Base-by-base conservation (phyloP, 345 rosid genomes). In the Acer yangbiense region DNA sequence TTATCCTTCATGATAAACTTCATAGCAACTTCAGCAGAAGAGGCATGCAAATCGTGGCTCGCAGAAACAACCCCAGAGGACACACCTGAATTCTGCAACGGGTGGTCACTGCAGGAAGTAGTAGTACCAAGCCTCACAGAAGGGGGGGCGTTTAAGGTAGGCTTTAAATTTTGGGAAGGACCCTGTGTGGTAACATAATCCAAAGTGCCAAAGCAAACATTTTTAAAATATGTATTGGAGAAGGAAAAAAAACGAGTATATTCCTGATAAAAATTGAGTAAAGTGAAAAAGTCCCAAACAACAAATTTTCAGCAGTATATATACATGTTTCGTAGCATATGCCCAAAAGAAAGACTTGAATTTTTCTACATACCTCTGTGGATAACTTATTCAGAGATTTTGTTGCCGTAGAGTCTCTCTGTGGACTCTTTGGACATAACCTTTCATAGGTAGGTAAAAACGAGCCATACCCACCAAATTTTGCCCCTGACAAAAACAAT, bases 401-500 rank as follows among this genome's bases (percentile, higher is more conserved):
- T 81, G 58, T 73, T 68, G 65, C 55, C 67, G 68, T 52, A 67
- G 68, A 82, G 72, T 78, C 82, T 68, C 73, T 83, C 12, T 72
- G 68, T 64, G 84, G 81, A 83, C 79, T 79, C 77, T 80, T 85
- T 81, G 83, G 83, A 79, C 41, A 77, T 72, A 85, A 69, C 65
- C 76, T 74, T 67, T 83, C 87, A 76, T 86, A 73, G 60, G 84
- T 54, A 68, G 88, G 90, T 83, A 94, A 84, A 86, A 94, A 94
- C 25, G 97, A 87, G 77, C 98, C 97, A 83, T 90, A 91, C 13
- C 83, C 86, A 76, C 85, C 88, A 82, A 76, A 83, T 72, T 60
- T 84, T 44, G 91, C 77, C 83, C 97, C 97, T 94, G 86, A 23
- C 71, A 81, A 75, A 81, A 75, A 85, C 68, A 83, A 79, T 72